Conservation (phyloP, 345 rosid genomes). For the Isatis tinctoria region DNA sequence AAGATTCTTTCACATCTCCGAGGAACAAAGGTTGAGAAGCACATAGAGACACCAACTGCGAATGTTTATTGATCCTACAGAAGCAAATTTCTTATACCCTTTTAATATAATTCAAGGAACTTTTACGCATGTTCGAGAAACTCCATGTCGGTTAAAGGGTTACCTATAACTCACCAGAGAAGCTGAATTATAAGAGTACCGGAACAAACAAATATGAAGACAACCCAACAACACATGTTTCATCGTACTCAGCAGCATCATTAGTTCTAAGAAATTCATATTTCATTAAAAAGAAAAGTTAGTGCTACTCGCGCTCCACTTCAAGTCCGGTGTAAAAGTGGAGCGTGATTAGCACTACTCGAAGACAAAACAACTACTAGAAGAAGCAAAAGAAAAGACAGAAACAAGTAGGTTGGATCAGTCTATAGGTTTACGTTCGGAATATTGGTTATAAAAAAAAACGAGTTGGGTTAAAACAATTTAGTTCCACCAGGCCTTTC, state of each 20-base stretch:
- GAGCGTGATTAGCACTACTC: constrained; percentile 61
- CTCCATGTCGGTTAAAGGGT: neutral
- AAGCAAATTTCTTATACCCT: neutral
- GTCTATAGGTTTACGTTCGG: neutral
- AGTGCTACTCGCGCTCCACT: constrained; percentile 55
- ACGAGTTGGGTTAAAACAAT: constrained; percentile 1
- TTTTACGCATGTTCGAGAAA: neutral
- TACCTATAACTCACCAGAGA: neutral
- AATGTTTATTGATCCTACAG: neutral
- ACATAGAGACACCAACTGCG: neutral
- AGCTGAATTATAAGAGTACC: neutral
- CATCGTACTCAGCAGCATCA: neutral
- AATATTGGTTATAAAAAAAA: neutral
- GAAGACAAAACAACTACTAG: neutral
- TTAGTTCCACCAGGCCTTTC: constrained; percentile 20
- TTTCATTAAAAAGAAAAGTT: constrained; percentile 15
- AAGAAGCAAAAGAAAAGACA: neutral
- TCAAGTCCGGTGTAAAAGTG: constrained; percentile 31
- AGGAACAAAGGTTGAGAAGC: neutral
- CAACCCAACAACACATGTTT: neutral
- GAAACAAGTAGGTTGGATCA: constrained; percentile 2
- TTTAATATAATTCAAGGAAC: neutral
- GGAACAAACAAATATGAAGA: neutral
- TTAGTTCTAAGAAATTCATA: neutral
- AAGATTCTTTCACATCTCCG: neutral